Conservation (phyloP, 2,329 filamentous ascomycete species). For the Scedosporium minutisporum region DNA sequence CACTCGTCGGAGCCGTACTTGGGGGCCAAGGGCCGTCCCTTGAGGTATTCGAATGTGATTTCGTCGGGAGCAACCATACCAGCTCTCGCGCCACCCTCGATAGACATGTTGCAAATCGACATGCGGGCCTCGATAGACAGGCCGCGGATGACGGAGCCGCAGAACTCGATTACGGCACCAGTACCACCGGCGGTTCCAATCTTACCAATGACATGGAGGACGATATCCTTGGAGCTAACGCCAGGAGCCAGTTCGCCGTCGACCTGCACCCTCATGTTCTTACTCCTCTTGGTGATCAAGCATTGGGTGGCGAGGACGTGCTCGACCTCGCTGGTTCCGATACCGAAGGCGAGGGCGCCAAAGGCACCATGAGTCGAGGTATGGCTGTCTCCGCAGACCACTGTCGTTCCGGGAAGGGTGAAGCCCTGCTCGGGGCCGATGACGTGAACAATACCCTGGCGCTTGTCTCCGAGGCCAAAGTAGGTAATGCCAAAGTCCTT, state of each 20-base stretch:
- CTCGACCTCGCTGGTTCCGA: slow-evolving; percentile 96
- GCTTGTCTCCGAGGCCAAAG: slow-evolving; percentile 91
- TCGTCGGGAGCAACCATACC: slow-evolving; percentile 97
- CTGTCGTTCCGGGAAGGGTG: slow-evolving; percentile 90
- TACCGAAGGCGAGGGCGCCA: slow-evolving; percentile 88
- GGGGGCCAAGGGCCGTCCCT: slow-evolving; percentile 80
- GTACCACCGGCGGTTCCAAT: slow-evolving; percentile 95
- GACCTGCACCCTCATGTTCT: slow-evolving; percentile 97
- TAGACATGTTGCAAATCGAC: slow-evolving; percentile 99
- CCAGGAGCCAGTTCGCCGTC: slow-evolving; percentile 83
- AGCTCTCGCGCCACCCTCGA: slow-evolving; percentile 88
- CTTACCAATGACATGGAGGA: slow-evolving; percentile 83
- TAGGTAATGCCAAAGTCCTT: slow-evolving; percentile 95
- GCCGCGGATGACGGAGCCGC: slow-evolving; percentile 79
- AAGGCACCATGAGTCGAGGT: slow-evolving; percentile 98
- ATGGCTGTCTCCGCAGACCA: slow-evolving; percentile 96
- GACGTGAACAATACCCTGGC: slow-evolving; percentile 96
- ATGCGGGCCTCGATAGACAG: slow-evolving; percentile 96
- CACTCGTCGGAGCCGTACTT: slow-evolving; percentile 77
- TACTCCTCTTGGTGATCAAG: slow-evolving; percentile 86
- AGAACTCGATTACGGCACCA: slow-evolving; percentile 93
- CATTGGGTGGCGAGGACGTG: slow-evolving; percentile 96
- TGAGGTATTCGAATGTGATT: slow-evolving; percentile 89
- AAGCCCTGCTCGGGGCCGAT: slow-evolving; percentile 98
- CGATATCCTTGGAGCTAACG: slow-evolving; percentile 91